Percentiles rank a stretch among this genome's conserved stretches.
phyloP scores from a whole-genome alignment of 441 rosid genomes.

The Pelargonium fulgidum region DNA sequence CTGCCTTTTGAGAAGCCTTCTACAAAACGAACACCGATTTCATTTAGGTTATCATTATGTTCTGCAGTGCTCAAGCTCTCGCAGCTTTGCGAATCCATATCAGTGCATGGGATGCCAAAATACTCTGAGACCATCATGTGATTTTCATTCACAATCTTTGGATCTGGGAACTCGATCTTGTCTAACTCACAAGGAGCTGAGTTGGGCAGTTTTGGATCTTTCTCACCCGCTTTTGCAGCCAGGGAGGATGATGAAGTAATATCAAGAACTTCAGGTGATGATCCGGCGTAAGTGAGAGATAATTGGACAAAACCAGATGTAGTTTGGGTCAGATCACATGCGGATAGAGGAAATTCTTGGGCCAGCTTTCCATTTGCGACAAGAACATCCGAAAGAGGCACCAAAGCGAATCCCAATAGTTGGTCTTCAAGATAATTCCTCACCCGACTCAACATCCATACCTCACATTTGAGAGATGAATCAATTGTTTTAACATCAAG shows the following conservation, averaged over 20 bases:
- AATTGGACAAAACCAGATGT: neutral
- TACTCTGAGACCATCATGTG: conserved; percentile 1
- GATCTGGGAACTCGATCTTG: neutral
- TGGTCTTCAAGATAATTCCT: no score
- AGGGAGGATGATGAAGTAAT: neutral
- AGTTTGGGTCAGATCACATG: neutral
- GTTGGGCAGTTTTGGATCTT: no score
- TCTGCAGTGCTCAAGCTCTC: conserved; percentile 1
- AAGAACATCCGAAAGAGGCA: no score
- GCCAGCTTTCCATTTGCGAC: neutral
- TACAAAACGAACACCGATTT: neutral
- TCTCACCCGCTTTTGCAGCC: neutral
- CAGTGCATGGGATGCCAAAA: neutral
- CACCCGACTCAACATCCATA: no score
- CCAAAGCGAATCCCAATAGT: no score
- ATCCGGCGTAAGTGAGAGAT: neutral
- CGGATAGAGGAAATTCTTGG: neutral
- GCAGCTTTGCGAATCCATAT: neutral
- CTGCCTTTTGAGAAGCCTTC: neutral
- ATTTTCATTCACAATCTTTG: neutral
- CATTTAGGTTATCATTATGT: neutral
- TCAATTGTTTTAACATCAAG: no score
- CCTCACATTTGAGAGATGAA: no score
- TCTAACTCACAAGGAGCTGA: neutral
- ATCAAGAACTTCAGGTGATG: neutral